These are phyloP conservation scores for Gloeophyllum trabeum DNA, from an alignment of 768 basidiomycete genomes.

Conservation along the genomic window DNA sequence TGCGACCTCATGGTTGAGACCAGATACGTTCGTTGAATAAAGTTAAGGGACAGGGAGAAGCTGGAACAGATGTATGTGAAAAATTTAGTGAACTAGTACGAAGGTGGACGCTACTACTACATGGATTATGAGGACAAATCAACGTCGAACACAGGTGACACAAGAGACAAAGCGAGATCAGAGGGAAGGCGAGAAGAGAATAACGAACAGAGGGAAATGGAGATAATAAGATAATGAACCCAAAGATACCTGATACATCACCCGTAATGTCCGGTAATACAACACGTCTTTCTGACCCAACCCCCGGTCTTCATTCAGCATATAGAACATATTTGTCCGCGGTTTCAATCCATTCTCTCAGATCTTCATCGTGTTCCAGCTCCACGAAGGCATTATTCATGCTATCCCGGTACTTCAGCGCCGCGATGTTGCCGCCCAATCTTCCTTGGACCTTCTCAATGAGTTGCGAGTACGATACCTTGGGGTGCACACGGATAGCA, in stretches of 20 bases:
- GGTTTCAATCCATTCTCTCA: slow-evolving; percentile 64
- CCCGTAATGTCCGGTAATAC: too few species aligned
- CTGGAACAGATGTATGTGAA: too few species aligned
- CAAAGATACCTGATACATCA: too few species aligned
- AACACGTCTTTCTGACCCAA: too few species aligned
- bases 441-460: slow-evolving; percentile 89
- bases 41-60: too few species aligned
- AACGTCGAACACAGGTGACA: too few species aligned
- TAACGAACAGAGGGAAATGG: not conserved
- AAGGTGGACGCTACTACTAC: not conserved
- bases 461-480: slow-evolving; percentile 74
- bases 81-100: too few species aligned
- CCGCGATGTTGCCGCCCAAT: slow-evolving; percentile 60
- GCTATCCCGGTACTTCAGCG: slow-evolving; percentile 69
- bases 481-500: slow-evolving; percentile 93
- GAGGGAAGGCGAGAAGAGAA: not conserved
- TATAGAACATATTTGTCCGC: slow-evolving; percentile 80
- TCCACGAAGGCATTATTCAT: slow-evolving; percentile 51
- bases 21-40: too few species aligned
- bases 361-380: slow-evolving; percentile 49
- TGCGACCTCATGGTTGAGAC: too few species aligned
- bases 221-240: not conserved
- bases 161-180: not conserved
- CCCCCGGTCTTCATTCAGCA: slow-evolving; percentile 38
- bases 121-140: too few species aligned